These are phyloP conservation scores for Paraleonurus japonicus DNA, from an alignment of 257 asterid species.

Conservation along the genomic window DNA sequence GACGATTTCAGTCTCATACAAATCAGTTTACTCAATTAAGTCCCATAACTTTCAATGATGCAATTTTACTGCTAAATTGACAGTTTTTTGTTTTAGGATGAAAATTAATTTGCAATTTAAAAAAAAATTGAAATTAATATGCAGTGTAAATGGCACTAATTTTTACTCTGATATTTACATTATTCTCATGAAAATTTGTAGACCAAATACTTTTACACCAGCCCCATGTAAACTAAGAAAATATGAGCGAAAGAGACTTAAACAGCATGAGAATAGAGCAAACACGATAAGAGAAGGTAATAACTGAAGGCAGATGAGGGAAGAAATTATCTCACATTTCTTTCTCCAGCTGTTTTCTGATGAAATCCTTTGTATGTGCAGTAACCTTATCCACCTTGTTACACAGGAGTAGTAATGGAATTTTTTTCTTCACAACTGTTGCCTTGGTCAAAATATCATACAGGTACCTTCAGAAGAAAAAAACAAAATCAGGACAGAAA, in stretches of 20 bases:
- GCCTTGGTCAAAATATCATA: conserved; percentile 80
- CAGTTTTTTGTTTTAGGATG: too few species aligned
- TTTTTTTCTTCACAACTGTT: conserved; percentile 64
- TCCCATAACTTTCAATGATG: too few species aligned
- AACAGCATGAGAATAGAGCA: background rate
- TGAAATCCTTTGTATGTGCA: conserved; percentile 81
- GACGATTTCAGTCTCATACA: too few species aligned
- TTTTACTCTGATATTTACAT: background rate
- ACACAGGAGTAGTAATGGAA: conserved; percentile 70
- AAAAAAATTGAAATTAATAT: too few species aligned
- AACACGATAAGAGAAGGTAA: background rate
- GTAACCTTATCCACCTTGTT: conserved; percentile 90
- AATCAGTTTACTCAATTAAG: too few species aligned
- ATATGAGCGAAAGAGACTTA: background rate
- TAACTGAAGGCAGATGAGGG: conserved; percentile 7
- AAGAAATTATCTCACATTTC: conserved; percentile 43
- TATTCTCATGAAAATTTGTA: background rate
- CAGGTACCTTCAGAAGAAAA: conserved; percentile 55
- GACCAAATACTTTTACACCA: background rate
- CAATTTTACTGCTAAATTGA: too few species aligned
- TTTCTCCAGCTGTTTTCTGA: conserved; percentile 78
- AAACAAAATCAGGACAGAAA: background rate
- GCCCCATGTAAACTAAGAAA: background rate
- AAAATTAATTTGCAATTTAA: too few species aligned
- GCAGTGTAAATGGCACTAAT: too few species aligned